These are phyloP conservation scores for Pluteus cervinus DNA, from an alignment of 768 basidiomycete species.

Conservation along the genomic window DNA sequence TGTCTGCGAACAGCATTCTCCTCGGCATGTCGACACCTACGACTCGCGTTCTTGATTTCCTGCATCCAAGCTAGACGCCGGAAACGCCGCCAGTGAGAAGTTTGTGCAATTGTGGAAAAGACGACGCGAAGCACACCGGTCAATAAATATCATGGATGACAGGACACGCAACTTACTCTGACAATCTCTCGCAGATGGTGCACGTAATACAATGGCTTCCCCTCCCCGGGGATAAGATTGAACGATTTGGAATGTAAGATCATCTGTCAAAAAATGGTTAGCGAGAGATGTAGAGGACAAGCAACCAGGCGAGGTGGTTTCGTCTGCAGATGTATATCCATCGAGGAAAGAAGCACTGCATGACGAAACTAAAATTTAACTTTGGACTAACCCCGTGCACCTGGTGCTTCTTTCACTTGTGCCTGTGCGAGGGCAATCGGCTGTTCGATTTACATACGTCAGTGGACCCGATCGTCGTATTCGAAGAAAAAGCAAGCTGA, in stretches of 20 bases:
- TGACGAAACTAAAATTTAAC: neutral
- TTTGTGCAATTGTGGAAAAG: too few species aligned
- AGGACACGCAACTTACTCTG: conserved; percentile 25
- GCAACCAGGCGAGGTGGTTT: neutral
- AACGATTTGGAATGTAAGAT: conserved; percentile 58
- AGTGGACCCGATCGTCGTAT: neutral
- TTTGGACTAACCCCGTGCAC: conserved; percentile 39
- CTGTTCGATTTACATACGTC: conserved; percentile 26
- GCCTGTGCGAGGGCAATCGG: conserved; percentile 72
- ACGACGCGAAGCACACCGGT: too few species aligned
- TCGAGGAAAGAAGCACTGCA: neutral
- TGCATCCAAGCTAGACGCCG: conserved; percentile 27
- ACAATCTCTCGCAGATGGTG: conserved; percentile 53
- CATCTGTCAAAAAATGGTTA: conserved; percentile 37
- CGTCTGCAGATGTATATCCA: neutral
- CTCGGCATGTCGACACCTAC: conserved; percentile 40
- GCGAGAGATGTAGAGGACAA: neutral
- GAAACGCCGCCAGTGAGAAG: neutral
- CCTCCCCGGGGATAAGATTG: conserved; percentile 71
- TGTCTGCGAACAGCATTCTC: conserved; percentile 26
- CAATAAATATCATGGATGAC: too few species aligned
- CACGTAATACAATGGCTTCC: conserved; percentile 57
- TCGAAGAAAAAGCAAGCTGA: conserved; percentile 32
- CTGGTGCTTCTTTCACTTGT: conserved; percentile 46
- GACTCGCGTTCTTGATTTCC: conserved; percentile 32